Evolutionary conservation across 495 filamentous ascomycete genomes (phyloP), one percentile per base, ranked within the genome.

Genomic region (Talaromyces trachyspermus): DNA sequence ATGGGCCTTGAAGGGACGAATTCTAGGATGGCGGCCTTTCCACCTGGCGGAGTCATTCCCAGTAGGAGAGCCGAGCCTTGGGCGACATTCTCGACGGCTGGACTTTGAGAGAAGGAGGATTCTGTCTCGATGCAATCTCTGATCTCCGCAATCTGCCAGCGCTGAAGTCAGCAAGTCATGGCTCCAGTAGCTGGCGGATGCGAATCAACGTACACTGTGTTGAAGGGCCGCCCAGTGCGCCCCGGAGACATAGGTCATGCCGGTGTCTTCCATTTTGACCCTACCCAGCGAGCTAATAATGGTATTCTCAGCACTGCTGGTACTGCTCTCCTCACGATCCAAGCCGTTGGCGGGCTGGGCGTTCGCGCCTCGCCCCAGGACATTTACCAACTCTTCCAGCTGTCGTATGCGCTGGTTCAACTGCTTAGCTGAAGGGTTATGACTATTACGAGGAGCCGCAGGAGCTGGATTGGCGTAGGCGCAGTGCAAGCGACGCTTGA

Each of bases 401-500:
- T 37, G 33, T 37, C 33, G 33, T 14, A 37, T 37, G 2, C 33
- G 33, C 33, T 2, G 33, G 12, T 37, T 11, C 33, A 37, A 15
- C n/a, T 37, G 33, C 33, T 37, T 37, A 14, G 33, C 18, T 8
- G 33, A 37, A 14, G 12, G 33, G 9, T 11, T 14, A 15, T 11
- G 17, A 15, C 8, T 15, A 37, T 42, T 57, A 20, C 29, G 51
- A 18, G 41, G 52, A 15, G 30, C n/a, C n/a, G n/a, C 24, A 11
- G 61, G 52, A 8, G 75, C 65, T 55, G 83, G 83, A 18, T 79
- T 81, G 56, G 81, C 82, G 70, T 85, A 85, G 33, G 79, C 77
- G 54, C 83, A 86, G 50, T 77, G 68, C 63, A 78, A 75, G 49
- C 83, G 79, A 50, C 83, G 72, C 63, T 84, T 85, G 57, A 83